Base-by-base conservation (phyloP, 1,284 basidiomycete species). In the Acaromyces ingoldii region DNA sequence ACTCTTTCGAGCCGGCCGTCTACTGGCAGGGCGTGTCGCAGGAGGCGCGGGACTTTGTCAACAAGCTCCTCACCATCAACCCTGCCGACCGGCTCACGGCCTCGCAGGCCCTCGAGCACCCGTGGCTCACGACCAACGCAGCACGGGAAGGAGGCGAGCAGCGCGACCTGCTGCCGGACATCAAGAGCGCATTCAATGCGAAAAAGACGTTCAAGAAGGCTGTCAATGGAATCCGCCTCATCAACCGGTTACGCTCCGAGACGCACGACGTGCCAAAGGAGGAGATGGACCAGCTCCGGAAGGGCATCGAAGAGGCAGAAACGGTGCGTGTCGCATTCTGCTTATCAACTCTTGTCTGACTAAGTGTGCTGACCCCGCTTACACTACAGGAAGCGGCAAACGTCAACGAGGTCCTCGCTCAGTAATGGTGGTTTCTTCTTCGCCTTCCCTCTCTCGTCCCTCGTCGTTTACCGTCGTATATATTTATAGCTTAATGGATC, bases 131-230 rank as follows among this genome's bases (percentile, higher is more conserved):
- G 15, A 46, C 34, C 11, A 41, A 49, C 17, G 59, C 45, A 9
- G 46, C 41, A 13, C 22, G 42, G 33, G 21, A 51, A 45, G 49
- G 49, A 28, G 58, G 55, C 22, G 43, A 47, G 11, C 70, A 74
- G 53, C 60, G 64, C 46, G 72, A 73, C 45, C 49, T 74, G 33
- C 52, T 74, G 40, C 72, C 72, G 19, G 72, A 70, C 33, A 73
- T 74, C 60, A 74, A 73, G 58, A 59, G 48, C 19, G 72, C 72
- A 10, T 74, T 74, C 65, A 74, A 73, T 55, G 72, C 71, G 15
- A 73, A 73, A 42, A 30, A 59, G 0, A 74, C 70, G 7, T 73
- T 73, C 58, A 52, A 61, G 38, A 73, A 73, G 51, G 72, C 72
- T 0, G 68, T 74, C 44, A 70, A 74, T 37, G 72, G 72, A 15